Base-by-base conservation (phyloP, 371 early-diverging fungal species). In the Apophysomyces variabilis region DNA sequence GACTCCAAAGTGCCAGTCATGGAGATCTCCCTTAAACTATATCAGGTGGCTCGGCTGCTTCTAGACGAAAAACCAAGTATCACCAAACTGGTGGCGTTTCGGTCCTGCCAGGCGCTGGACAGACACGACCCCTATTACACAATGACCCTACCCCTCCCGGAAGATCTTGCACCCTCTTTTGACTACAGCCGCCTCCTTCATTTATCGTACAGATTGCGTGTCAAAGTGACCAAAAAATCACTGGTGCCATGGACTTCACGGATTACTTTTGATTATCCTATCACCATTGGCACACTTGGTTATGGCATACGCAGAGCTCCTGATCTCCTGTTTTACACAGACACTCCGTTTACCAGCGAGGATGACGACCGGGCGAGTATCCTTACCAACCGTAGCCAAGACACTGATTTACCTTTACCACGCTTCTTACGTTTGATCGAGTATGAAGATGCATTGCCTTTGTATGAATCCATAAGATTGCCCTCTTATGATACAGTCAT, bases 201-300 rank as follows among this genome's bases (percentile, higher is more conserved):
- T 32, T 59, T 75, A 3, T 67, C 74, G 0, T 76, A 76, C 43
- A 65, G 46, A 4, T 46, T 79, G 2, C 58, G 64, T n/a, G 45
- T 76, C 37, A 66, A 57, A n/a, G 35, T 79, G 39, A 70, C 73
- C 38, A 66, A 73, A 37, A 68, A 61, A 47, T 21, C 65, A 1
- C 26, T 76, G 4, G 7, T 39, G 13, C 57, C 60, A 1, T 71
- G 70, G 60, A 60, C 59, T n/a, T 64, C 69, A 4, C 39, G 18
- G 7, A 59, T 66, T 6, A 60, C 47, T 7, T 66, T 73, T 18
- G 72, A 70, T 3, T 18, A 73, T 1, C 75, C 77, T 11, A 50
- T 79, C 16, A 74, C 70, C 4, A 68, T 79, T 1, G 80, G 80
- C 5, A 79, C 80, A 0, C 56, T 79, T 54, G 77, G 75, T 36